These are phyloP conservation scores for Bonnemaisonia californica DNA, from an alignment of 31 red algal species.

Conservation along the genomic window DNA sequence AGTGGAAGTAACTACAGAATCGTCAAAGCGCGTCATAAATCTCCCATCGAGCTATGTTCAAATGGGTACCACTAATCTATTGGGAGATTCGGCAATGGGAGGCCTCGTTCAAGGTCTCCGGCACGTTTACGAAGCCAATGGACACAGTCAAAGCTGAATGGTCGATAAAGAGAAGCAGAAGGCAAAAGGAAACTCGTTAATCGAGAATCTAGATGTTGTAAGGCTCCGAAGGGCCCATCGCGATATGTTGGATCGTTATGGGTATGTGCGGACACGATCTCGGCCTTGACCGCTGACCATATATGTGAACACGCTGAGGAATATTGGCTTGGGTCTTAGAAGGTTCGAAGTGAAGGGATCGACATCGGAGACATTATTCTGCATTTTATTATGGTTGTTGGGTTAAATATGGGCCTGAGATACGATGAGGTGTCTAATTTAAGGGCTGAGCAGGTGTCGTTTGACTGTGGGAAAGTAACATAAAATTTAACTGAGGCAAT, in stretches of 20 bases:
- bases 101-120: conserved; percentile 28
- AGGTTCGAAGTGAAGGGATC: neutral
- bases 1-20: conserved; percentile 15
- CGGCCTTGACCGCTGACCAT: conserved; percentile 9
- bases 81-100: conserved; percentile 22
- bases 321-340: conserved; percentile 24
- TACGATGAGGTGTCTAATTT: conserved; percentile 47
- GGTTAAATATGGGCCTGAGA: conserved; percentile 36
- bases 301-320: conserved; percentile 30
- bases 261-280: neutral
- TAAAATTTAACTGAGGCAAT: conserved; percentile 21
- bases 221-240: conserved; percentile 18
- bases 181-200: conserved; percentile 23
- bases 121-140: conserved; percentile 18
- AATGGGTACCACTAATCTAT: conserved; percentile 11
- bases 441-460: conserved; percentile 19
- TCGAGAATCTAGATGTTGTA: conserved; percentile 38
- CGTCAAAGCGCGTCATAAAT: conserved; percentile 40
- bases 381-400: conserved; percentile 37
- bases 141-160: conserved; percentile 15
- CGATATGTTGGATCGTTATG: conserved; percentile 3
- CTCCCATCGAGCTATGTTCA: conserved; percentile 45
- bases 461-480: conserved; percentile 1
- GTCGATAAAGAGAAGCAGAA: neutral
- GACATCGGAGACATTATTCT: conserved; percentile 24